Evolutionary conservation across 768 basidiomycete genomes (phyloP).

Genomic region (Tylopilus sp.): DNA sequence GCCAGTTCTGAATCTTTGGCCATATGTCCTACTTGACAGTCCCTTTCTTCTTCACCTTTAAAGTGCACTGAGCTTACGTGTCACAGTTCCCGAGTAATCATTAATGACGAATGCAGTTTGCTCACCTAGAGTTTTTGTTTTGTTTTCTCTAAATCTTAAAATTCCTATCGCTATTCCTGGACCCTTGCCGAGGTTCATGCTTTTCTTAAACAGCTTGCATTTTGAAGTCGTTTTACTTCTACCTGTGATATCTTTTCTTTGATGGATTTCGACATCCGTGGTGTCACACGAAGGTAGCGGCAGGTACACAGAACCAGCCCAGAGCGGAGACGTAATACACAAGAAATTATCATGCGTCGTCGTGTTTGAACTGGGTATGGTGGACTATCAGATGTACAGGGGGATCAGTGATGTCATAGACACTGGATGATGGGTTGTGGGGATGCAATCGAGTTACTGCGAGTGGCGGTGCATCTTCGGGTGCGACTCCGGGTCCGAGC

Average conservation of each 20-base stretch:
- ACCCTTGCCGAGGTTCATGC: conserved; percentile 31
- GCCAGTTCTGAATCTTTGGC: conserved; percentile 33
- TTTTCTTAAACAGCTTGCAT: conserved; percentile 24
- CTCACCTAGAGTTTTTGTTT: no score
- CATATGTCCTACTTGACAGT: conserved; percentile 11
- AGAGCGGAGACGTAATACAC: not conserved
- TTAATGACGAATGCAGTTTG: no score
- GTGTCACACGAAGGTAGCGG: conserved; percentile 25
- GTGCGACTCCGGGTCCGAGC: no score
- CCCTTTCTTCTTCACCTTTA: not conserved
- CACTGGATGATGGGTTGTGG: no score
- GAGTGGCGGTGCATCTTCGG: no score
- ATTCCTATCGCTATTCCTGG: conserved; percentile 42
- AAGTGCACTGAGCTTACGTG: no score
- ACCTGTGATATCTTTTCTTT: conserved; percentile 35
- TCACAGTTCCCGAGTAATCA: no score
- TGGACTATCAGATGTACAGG: no score
- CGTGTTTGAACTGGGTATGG: not conserved
- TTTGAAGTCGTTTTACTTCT: conserved; percentile 23
- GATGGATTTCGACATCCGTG: conserved; percentile 20
- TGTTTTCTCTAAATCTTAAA: conserved; percentile 30
- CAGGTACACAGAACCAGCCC: conserved; percentile 6
- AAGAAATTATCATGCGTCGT: no score
- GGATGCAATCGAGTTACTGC: no score
- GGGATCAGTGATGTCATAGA: not conserved